Evolutionary conservation across 179 eudicot species (phyloP).

Genomic region (Corrigiola litoralis): DNA sequence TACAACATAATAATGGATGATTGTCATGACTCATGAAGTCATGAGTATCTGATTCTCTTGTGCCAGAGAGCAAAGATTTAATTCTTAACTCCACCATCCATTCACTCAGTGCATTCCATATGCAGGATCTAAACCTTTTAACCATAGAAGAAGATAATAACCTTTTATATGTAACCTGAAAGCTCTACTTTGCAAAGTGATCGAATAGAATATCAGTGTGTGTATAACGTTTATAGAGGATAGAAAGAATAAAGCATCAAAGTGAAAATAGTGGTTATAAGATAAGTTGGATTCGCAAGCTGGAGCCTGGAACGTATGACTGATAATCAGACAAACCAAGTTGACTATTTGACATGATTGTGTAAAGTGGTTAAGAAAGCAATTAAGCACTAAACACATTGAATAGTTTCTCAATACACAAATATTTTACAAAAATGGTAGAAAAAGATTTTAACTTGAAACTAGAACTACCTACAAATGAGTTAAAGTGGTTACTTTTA

Average conservation of each 20-base stretch:
- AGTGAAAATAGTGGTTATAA: background rate
- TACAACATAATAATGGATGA: background rate
- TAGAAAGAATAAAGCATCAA: background rate
- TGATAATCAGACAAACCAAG: background rate
- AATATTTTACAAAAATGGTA: too few species aligned
- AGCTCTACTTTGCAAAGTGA: background rate
- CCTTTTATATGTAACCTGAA: background rate
- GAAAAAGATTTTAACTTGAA: too few species aligned
- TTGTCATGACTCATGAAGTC: too few species aligned
- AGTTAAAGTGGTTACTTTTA: too few species aligned
- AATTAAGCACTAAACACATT: too few species aligned
- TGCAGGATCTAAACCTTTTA: background rate
- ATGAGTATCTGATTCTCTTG: constrained; percentile 12
- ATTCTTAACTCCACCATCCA: constrained; percentile 3
- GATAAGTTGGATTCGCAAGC: background rate
- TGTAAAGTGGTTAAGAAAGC: background rate
- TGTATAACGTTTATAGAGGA: background rate
- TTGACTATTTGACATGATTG: background rate
- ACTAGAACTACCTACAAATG: too few species aligned
- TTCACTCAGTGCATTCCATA: too few species aligned
- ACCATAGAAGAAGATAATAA: background rate
- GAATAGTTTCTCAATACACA: too few species aligned
- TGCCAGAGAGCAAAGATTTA: constrained; percentile 1
- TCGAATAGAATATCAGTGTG: background rate
- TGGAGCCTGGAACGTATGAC: too few species aligned